These are phyloP conservation scores for Globisporangium echinulatum DNA, from an alignment of 352 stramenopile genomes.

Conservation along the genomic window DNA sequence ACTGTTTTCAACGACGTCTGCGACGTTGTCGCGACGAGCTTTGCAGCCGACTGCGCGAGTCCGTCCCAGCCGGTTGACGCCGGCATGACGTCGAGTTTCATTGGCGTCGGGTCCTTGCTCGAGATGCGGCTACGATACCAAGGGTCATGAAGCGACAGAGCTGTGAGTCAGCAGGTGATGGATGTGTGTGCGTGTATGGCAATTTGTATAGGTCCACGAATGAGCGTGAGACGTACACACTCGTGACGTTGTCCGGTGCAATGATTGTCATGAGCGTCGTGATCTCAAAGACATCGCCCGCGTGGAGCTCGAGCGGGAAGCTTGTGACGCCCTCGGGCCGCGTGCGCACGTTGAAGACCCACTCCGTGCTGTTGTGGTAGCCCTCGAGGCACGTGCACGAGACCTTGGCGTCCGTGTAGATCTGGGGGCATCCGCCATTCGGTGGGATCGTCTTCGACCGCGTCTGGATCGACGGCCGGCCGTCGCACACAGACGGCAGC, in stretches of 20 bases:
- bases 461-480: slow-evolving; percentile 41
- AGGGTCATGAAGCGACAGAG: slow-evolving; percentile 1
- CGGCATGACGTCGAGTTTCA: slow-evolving; percentile 33
- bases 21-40: slow-evolving; percentile 31
- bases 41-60: slow-evolving; percentile 24
- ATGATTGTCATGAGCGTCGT: slow-evolving; percentile 44
- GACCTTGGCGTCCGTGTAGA: slow-evolving; percentile 37
- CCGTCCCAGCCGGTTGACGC: slow-evolving; percentile 34
- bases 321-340: slow-evolving; percentile 14
- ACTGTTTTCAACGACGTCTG: slow-evolving; percentile 26
- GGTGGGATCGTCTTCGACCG: slow-evolving; percentile 28
- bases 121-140: slow-evolving; percentile 17
- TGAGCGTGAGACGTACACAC: slow-evolving; percentile 18
- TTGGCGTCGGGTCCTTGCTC: slow-evolving; percentile 16
- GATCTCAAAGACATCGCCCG: slow-evolving; percentile 29
- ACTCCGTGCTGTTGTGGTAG: slow-evolving; percentile 30
- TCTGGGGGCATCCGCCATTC: slow-evolving; percentile 38
- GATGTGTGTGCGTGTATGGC: no score
- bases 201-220: no score
- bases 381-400: slow-evolving; percentile 52
- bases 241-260: slow-evolving; percentile 23
- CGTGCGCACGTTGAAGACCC: slow-evolving; percentile 32
- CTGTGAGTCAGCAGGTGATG: no score
- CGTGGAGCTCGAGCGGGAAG: slow-evolving; percentile 27
- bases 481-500: slow-evolving; percentile 39